Conservation (phyloP, 1,284 basidiomycete genomes). For the Ceratobasidium papillatum region DNA sequence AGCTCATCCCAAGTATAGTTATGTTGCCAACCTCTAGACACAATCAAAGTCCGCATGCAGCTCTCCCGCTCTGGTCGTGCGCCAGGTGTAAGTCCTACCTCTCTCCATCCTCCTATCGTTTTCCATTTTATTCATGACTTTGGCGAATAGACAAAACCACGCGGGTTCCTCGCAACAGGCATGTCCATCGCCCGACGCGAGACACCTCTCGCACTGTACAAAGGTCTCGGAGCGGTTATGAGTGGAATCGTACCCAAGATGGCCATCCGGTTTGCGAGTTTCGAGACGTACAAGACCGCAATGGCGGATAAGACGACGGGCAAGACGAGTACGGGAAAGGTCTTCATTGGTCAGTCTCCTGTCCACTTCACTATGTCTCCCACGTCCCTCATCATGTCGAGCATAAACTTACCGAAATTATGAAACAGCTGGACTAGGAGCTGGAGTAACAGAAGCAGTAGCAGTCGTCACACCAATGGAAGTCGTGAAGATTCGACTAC, state of each 20-base stretch:
- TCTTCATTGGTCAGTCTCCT: constrained; percentile 74
- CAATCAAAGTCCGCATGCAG: constrained; percentile 99
- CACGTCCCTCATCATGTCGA: no score
- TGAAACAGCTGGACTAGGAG: constrained; percentile 83
- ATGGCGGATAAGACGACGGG: constrained; percentile 81
- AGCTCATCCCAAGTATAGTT: constrained; percentile 57
- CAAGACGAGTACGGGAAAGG: constrained; percentile 73
- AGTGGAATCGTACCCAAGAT: constrained; percentile 99
- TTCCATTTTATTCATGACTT: background rate
- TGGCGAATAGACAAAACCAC: constrained; percentile 78
- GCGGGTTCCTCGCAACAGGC: constrained; percentile 94
- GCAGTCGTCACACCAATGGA: constrained; percentile 98
- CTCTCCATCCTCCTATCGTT: constrained; percentile 2
- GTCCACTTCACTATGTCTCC: no score
- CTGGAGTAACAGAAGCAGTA: constrained; percentile 94
- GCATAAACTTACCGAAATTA: background rate
- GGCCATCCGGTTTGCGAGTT: constrained; percentile 98
- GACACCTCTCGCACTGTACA: constrained; percentile 96
- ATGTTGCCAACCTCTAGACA: constrained; percentile 87
- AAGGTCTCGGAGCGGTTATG: constrained; percentile 97
- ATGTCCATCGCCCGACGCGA: constrained; percentile 89
- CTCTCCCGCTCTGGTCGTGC: constrained; percentile 80
- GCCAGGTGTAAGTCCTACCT: constrained; percentile 71
- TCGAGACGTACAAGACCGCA: constrained; percentile 92
- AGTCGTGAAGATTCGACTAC: constrained; percentile 97